Evolutionary conservation across 2,329 filamentous ascomycete species (phyloP).

Genomic region (Trichophyton rubrum): DNA sequence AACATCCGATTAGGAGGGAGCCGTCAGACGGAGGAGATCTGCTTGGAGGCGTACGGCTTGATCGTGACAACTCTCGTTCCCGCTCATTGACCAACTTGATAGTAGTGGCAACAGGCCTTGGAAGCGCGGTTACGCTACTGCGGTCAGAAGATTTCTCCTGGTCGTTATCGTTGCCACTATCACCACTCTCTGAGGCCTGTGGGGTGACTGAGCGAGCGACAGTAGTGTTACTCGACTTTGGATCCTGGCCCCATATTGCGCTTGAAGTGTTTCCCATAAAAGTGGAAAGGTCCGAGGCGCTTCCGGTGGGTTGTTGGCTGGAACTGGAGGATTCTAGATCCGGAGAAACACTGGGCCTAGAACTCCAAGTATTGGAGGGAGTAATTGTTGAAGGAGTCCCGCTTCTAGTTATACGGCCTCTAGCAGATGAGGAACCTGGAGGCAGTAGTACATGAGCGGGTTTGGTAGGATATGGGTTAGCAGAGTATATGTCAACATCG

Average conservation of each 20-base stretch:
- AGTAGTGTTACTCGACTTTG: conserved; percentile 14
- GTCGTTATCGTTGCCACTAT: conserved; percentile 1
- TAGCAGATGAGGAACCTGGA: conserved; percentile 11
- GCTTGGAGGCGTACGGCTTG: conserved; percentile 6
- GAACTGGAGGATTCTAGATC: conserved; percentile 4
- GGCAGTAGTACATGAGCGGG: conserved; percentile 35
- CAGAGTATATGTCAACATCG: conserved; percentile 28
- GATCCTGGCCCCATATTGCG: conserved; percentile 11
- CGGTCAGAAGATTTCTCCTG: conserved; percentile 18
- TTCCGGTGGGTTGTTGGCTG: conserved; percentile 5
- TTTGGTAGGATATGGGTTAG: conserved; percentile 37
- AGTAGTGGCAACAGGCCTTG: conserved; percentile 19
- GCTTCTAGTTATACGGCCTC: conserved; percentile 14
- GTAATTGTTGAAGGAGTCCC: background rate
- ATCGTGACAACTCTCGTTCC: conserved; percentile 12
- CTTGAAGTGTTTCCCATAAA: conserved; percentile 11
- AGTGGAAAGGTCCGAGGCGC: conserved; percentile 8
- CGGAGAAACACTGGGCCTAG: background rate
- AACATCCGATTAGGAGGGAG: conserved; percentile 12
- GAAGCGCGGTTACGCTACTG: conserved; percentile 20
- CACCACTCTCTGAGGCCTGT: conserved; percentile 11
- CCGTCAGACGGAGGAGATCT: conserved; percentile 14
- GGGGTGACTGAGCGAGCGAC: conserved; percentile 11
- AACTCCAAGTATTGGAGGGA: background rate
- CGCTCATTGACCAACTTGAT: conserved; percentile 28